Percentiles rank a stretch among this genome's conserved stretches.
Conservation (phyloP, 176 grass and related monocot genomes). For the Rhipidocladum racemiflorum region DNA sequence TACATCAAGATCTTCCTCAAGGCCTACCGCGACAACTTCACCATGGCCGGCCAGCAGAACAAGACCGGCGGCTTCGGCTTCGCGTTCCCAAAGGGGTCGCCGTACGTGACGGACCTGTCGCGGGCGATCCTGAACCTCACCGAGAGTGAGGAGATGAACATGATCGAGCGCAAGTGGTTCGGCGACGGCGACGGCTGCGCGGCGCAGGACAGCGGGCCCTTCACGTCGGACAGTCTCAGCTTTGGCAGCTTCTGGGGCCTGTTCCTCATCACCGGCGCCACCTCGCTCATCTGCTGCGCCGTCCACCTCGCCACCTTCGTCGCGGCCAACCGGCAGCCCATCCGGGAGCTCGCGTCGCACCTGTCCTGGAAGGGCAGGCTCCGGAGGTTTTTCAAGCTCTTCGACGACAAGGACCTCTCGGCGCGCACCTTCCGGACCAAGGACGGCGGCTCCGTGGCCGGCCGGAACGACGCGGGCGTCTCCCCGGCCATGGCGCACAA, state of each 20-base stretch:
- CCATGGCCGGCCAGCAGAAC: constrained; percentile 28
- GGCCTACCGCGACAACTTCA: constrained; percentile 48
- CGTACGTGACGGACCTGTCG: constrained; percentile 61
- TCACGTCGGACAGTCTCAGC: constrained; percentile 52
- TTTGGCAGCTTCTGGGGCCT: constrained; percentile 78
- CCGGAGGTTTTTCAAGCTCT: constrained; percentile 13
- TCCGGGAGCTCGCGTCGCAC: not conserved
- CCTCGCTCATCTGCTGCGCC: constrained; percentile 38
- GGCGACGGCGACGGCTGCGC: constrained; percentile 27
- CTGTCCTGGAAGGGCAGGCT: constrained; percentile 7
- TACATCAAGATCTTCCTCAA: constrained; percentile 63
- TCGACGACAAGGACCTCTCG: constrained; percentile 41
- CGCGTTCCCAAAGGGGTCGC: constrained; percentile 61
- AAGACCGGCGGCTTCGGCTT: constrained; percentile 74
- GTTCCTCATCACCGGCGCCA: constrained; percentile 71
- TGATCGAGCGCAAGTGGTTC: constrained; percentile 72
- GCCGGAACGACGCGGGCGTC: not conserved
- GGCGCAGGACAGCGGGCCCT: constrained; percentile 1
- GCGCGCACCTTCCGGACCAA: constrained; percentile 42
- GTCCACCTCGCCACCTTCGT: constrained; percentile 32
- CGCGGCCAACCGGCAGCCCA: not conserved
- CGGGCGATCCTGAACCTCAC: constrained; percentile 65
- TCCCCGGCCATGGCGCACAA: not conserved
- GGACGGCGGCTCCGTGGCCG: not conserved
- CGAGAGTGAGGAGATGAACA: constrained; percentile 47